phyloP scores from a whole-genome alignment of 352 stramenopile species.

The Plasmopara muralis region DNA sequence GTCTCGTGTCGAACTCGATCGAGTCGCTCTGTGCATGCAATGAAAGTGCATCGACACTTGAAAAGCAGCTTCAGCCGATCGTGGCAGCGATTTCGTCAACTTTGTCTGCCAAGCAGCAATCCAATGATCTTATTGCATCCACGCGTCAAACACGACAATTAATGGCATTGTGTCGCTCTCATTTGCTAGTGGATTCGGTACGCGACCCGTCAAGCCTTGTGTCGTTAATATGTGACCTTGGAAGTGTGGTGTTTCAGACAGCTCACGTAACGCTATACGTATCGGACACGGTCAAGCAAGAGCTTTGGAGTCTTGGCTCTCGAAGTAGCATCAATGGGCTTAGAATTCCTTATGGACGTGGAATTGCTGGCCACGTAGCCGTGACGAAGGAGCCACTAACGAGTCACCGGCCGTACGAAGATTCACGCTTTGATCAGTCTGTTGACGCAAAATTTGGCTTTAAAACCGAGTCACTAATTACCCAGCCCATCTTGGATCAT shows the following conservation, averaged over 20 bases:
- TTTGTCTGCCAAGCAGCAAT: conserved; percentile 43
- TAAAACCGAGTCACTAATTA: conserved; percentile 72
- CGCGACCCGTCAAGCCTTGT: conserved; percentile 65
- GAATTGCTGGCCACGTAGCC: conserved; percentile 70
- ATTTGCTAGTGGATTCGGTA: conserved; percentile 60
- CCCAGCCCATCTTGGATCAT: conserved; percentile 61
- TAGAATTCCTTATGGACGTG: conserved; percentile 61
- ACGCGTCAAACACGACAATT: conserved; percentile 64
- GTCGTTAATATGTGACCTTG: conserved; percentile 66
- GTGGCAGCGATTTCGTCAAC: conserved; percentile 38
- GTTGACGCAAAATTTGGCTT: conserved; percentile 81
- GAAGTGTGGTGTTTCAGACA: conserved; percentile 63
- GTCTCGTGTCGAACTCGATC: conserved; percentile 21
- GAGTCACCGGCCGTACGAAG: conserved; percentile 67
- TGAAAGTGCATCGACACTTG: conserved; percentile 10
- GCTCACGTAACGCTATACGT: conserved; percentile 65
- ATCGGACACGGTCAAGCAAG: conserved; percentile 62
- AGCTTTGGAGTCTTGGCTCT: conserved; percentile 69
- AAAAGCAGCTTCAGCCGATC: conserved; percentile 42
- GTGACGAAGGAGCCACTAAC: conserved; percentile 50
- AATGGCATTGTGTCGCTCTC: conserved; percentile 52
- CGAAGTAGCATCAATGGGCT: conserved; percentile 66
- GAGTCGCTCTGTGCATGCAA: conserved; percentile 13
- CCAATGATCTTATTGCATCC: conserved; percentile 50
- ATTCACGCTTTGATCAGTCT: conserved; percentile 69